These are phyloP conservation scores for Xylaria curta DNA, from an alignment of 495 filamentous ascomycete genomes.

Conservation along the genomic window DNA sequence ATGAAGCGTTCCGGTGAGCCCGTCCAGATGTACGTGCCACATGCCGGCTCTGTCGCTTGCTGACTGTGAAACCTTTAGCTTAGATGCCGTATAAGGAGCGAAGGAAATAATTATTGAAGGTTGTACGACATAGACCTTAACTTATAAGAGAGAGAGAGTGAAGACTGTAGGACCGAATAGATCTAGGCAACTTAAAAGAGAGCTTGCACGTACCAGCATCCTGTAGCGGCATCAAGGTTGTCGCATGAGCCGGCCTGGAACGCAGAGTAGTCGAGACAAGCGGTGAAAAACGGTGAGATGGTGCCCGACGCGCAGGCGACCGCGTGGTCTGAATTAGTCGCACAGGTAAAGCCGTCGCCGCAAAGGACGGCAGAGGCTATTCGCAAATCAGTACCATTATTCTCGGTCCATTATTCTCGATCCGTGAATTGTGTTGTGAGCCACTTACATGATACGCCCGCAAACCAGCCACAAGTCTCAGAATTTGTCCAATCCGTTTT, in stretches of 20 bases:
- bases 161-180: background rate
- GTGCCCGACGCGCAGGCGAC: conserved; percentile 42
- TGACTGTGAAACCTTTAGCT: conserved; percentile 23
- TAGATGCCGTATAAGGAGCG: background rate
- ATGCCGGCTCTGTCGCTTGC: conserved; percentile 33
- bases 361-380: conserved; percentile 25
- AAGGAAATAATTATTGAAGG: background rate
- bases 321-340: conserved; percentile 40
- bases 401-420: background rate
- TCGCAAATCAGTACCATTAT: background rate
- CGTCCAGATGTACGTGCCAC: conserved; percentile 48
- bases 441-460: conserved; percentile 41
- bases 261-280: conserved; percentile 46
- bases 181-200: background rate
- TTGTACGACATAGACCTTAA: no score
- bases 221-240: conserved; percentile 33
- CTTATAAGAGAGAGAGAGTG: no score
- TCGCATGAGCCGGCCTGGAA: conserved; percentile 34
- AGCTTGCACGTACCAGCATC: conserved; percentile 46
- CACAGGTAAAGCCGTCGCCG: conserved; percentile 36
- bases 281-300: conserved; percentile 36
- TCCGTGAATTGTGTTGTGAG: background rate
- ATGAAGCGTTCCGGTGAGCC: conserved; percentile 40
- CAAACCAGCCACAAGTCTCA: conserved; percentile 47
- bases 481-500: conserved; percentile 40